Conservation (phyloP, 345 rosid species). For the Gossypium sturtianum region DNA sequence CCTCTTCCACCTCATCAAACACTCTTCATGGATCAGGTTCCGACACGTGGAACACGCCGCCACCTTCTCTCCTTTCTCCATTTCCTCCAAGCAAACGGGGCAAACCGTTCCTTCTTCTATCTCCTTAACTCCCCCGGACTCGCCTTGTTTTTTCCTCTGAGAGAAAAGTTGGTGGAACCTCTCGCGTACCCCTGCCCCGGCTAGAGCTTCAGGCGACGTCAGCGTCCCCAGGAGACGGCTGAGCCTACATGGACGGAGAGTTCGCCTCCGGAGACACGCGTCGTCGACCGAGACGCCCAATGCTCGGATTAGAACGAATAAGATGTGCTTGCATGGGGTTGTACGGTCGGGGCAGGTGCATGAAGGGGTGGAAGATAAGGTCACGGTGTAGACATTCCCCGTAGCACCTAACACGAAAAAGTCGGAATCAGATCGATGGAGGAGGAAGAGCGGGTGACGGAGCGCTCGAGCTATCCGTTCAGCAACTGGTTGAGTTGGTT, state of each 20-base stretch:
- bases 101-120: constrained; percentile 38
- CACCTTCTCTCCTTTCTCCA: constrained; percentile 33
- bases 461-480: constrained; percentile 68
- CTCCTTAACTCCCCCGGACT: constrained; percentile 21
- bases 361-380: constrained; percentile 45
- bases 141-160: constrained; percentile 10
- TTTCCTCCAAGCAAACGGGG: constrained; percentile 74
- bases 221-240: constrained; percentile 42
- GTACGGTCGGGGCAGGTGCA: constrained; percentile 87
- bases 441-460: constrained; percentile 60
- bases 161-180: constrained; percentile 58
- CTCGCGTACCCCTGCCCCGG: constrained; percentile 42
- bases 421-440: constrained; percentile 46
- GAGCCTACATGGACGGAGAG: constrained; percentile 58
- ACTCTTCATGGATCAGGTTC: constrained; percentile 73
- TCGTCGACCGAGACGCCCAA: constrained; percentile 65
- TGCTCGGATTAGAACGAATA: constrained; percentile 65
- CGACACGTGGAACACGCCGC: constrained; percentile 60
- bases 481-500: constrained; percentile 39
- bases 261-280: constrained; percentile 51
- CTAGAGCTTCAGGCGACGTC: constrained; percentile 42
- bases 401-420: constrained; percentile 84
- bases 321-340: constrained; percentile 81
- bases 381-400: constrained; percentile 78
- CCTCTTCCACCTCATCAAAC: constrained; percentile 68